Conservation (phyloP, 1,284 basidiomycete species). For the Microbotryum silenes-acaulis region DNA sequence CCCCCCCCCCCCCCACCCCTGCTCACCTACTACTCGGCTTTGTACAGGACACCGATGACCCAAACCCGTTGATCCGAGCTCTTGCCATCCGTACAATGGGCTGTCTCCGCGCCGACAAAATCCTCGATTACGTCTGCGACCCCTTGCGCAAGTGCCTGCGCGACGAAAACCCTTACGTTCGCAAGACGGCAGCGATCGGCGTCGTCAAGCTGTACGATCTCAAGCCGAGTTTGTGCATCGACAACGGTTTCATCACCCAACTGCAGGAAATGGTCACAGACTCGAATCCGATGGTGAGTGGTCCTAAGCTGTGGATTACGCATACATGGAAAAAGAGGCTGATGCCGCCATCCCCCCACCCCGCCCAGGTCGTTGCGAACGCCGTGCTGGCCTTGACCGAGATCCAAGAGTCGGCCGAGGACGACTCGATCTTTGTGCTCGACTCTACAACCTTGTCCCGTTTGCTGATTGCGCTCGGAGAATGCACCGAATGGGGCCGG, state of each 20-base stretch:
- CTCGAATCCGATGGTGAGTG: constrained; percentile 86
- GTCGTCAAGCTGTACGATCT: constrained; percentile 96
- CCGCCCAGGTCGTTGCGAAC: constrained; percentile 80
- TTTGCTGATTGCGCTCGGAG: constrained; percentile 88
- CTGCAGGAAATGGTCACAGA: constrained; percentile 87
- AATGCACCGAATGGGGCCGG: constrained; percentile 98
- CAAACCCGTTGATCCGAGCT: constrained; percentile 91
- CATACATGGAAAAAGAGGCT: background rate
- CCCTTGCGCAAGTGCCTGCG: constrained; percentile 82
- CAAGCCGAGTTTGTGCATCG: constrained; percentile 87
- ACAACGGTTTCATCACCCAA: constrained; percentile 87
- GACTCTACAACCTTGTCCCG: constrained; percentile 75
- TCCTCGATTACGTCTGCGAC: constrained; percentile 94
- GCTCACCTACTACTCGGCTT: background rate
- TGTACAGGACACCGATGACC: constrained; percentile 80
- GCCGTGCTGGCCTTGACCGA: constrained; percentile 88
- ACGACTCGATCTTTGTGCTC: constrained; percentile 63
- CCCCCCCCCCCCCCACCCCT: background rate
- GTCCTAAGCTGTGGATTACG: background rate
- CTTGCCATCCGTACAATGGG: constrained; percentile 98
- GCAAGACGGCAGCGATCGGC: constrained; percentile 89
- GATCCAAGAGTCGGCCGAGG: constrained; percentile 57
- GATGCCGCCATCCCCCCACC: background rate
- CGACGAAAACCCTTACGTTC: constrained; percentile 95
- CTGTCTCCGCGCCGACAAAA: constrained; percentile 92